Conservation (phyloP, 106 monocot species). For the Ottelia alismoides region DNA sequence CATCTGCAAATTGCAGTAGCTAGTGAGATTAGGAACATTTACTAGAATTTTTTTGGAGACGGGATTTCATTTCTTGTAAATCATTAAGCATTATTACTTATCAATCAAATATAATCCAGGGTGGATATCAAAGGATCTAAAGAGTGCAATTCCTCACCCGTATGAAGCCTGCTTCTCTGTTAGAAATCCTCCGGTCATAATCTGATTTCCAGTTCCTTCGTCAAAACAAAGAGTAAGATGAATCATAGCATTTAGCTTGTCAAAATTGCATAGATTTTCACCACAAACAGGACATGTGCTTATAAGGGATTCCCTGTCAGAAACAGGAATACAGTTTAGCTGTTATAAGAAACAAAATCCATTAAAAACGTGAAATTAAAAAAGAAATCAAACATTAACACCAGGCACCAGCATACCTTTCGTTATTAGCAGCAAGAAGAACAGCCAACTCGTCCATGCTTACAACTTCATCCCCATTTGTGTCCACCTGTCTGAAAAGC, state of each 20-base stretch:
- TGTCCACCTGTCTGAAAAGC: slow-evolving; percentile 38
- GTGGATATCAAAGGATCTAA: too few relatives aligned
- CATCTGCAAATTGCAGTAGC: too few relatives aligned
- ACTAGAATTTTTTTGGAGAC: too few relatives aligned
- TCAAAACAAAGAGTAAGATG: slow-evolving; percentile 96
- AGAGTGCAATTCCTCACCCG: too few relatives aligned
- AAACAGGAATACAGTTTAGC: not conserved
- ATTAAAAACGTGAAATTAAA: too few relatives aligned
- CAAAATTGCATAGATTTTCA: slow-evolving; percentile 67
- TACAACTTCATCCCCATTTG: slow-evolving; percentile 78
- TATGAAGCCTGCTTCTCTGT: slow-evolving; percentile 92
- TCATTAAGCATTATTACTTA: too few relatives aligned
- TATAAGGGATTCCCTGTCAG: slow-evolving; percentile 74
- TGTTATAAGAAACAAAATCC: not conserved
- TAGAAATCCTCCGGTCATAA: slow-evolving; percentile 96
- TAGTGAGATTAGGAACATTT: too few relatives aligned
- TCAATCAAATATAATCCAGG: too few relatives aligned
- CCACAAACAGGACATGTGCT: slow-evolving; percentile 96
- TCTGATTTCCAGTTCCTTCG: slow-evolving; percentile 97
- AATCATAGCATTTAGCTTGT: slow-evolving; percentile 80
- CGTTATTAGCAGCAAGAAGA: slow-evolving; percentile 63
- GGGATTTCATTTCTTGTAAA: too few relatives aligned
- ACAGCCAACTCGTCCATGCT: slow-evolving; percentile 29
- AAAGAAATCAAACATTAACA: too few relatives aligned
- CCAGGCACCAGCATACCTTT: slow-evolving; percentile 49